Evolutionary conservation across 2,329 filamentous ascomycete genomes (phyloP).

Genomic region (Epichloe bromicola): DNA sequence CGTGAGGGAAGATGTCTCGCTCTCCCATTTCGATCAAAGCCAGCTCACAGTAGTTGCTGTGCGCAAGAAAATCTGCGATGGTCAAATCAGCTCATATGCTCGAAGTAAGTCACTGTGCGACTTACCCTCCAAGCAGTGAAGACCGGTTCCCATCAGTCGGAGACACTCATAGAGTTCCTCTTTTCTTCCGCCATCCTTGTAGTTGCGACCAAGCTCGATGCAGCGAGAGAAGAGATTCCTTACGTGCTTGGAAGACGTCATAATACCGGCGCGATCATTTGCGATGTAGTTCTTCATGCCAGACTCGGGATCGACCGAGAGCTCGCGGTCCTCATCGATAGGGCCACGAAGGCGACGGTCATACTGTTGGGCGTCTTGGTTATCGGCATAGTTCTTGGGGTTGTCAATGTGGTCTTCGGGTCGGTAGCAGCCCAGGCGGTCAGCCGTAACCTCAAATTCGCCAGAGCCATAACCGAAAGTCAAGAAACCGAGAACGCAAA

Average conservation of each 20-base stretch:
- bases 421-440: conserved; percentile 70
- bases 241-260: conserved; percentile 69
- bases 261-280: conserved; percentile 64
- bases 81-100: background rate
- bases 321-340: conserved; percentile 64
- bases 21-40: conserved; percentile 80
- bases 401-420: conserved; percentile 68
- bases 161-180: conserved; percentile 80
- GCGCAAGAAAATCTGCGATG: conserved; percentile 65
- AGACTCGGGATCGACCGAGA: conserved; percentile 61
- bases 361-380: conserved; percentile 71
- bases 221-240: conserved; percentile 58
- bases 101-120: background rate
- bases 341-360: conserved; percentile 70
- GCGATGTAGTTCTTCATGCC: conserved; percentile 93
- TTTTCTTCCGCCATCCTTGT: conserved; percentile 41
- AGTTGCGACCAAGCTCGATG: conserved; percentile 69
- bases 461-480: conserved; percentile 75
- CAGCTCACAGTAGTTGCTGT: conserved; percentile 87
- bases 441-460: conserved; percentile 74
- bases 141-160: conserved; percentile 71
- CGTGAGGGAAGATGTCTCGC: conserved; percentile 70
- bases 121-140: conserved; percentile 72
- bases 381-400: conserved; percentile 80
- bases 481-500: conserved; percentile 84